Evolutionary conservation across 2,329 filamentous ascomycete genomes (phyloP).

Genomic region (Ambrosiella beaveri): DNA sequence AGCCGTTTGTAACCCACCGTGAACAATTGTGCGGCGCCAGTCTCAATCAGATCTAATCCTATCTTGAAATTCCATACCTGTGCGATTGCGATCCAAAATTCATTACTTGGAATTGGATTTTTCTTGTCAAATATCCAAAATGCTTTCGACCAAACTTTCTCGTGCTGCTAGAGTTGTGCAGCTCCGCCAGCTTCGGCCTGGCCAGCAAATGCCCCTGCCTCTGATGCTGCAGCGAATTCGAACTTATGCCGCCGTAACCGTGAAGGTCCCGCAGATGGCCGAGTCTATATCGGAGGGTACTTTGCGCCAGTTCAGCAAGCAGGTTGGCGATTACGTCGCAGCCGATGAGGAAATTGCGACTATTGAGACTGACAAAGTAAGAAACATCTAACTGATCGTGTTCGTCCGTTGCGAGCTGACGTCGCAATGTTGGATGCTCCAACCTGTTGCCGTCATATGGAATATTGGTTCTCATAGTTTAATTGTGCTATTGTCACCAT

Average conservation of each 20-base stretch:
- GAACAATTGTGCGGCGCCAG: too few relatives aligned
- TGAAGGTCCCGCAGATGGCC: conserved; percentile 96
- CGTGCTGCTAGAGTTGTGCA: conserved; percentile 28
- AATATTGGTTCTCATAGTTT: too few relatives aligned
- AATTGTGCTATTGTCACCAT: not conserved
- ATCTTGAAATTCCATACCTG: too few relatives aligned
- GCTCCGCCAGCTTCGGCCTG: conserved; percentile 22
- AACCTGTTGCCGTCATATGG: not conserved
- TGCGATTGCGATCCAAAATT: not conserved
- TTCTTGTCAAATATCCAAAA: conserved; percentile 14
- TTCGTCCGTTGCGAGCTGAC: not conserved
- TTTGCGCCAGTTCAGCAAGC: conserved; percentile 83
- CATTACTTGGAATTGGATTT: not conserved
- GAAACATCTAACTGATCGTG: conserved; percentile 8
- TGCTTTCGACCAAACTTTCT: conserved; percentile 28
- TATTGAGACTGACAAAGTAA: conserved; percentile 96
- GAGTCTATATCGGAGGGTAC: conserved; percentile 98
- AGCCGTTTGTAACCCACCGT: too few relatives aligned
- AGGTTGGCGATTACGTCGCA: conserved; percentile 85
- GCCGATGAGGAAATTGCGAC: conserved; percentile 95
- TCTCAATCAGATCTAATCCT: too few relatives aligned
- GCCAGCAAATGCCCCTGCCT: conserved; percentile 26
- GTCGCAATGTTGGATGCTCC: not conserved
- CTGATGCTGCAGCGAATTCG: conserved; percentile 39
- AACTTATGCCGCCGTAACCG: conserved; percentile 58